Evolutionary conservation across 805 yeast genomes (phyloP), one percentile per base, ranked within the genome.

Genomic region (Pichia rugopelliculosa): DNA sequence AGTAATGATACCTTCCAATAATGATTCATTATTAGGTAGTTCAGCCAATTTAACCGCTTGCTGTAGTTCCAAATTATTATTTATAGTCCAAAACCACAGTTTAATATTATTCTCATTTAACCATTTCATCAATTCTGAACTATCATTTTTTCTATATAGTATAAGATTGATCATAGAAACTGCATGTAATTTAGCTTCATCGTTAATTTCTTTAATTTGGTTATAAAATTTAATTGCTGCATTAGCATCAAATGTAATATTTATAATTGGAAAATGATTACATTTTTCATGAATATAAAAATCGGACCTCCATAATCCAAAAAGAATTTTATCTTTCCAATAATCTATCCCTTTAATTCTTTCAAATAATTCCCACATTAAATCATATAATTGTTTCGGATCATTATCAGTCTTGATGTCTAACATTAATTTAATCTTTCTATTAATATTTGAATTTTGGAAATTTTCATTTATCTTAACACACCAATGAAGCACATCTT

Each of bases 381-480:
- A 37, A 3, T 54, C 56, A 34, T 54, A 56, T 15, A 69, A 51
- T n/a, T 40, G 12, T 11, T 48, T 45, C 1, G 69, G 67, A 25
- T 64, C 59, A 48, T 59, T 61, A 44, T 58, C 68, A 1, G 56
- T 39, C 49, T 67, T 67, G 26, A 67, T 59, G 50, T 67, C 72
- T 37, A 67, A 51, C 70, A 67, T 65, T 70, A 56, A 67, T 71
- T 65, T 71, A 67, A 59, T 69, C 57, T 36, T 27, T 13, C 45
- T 72, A 67, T 43, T 64, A 60, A 52, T 62, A 56, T 42, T 71
- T 68, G 56, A 64, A 69, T 60, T 68, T 66, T 55, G 74, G n/a
- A 30, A 30, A 2, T 30, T 15, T 57, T 73, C 73, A 21, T 41
- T 44, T 18, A 44, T 23, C 12, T 43, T 11, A 60, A 30, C 70